Evolutionary conservation across 306 rosid species (phyloP), one percentile per base, ranked within the genome.

Genomic region (Canavalia ensiformis): DNA sequence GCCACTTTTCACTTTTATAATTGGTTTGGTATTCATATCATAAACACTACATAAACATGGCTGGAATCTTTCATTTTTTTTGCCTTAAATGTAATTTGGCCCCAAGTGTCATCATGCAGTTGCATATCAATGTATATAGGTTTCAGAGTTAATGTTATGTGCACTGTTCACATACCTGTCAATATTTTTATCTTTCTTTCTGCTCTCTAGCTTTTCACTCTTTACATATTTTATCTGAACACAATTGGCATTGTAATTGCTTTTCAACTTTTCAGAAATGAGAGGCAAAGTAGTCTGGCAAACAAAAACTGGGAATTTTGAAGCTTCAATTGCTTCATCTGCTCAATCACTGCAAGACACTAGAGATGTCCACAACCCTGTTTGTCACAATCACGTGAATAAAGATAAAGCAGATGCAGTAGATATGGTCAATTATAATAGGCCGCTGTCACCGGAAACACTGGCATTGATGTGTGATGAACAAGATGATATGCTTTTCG

Each of bases 391-490:
- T 77, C 63, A 7, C 30, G 39, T 72, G 74, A 81, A 76, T 55
- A 80, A 58, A 67, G 87, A 85, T 76, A 88, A 77, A 71, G 75
- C 86, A 52, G 81, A 77, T 82, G 88, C 81, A 80, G 80, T 72
- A 75, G 85, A 83, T 83, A 71, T 50, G 34, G 83, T 68, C 75
- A 76, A 75, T 74, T 69, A 72, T 71, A 78, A 81, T 58, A 72
- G 84, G 83, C 93, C 91, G 57, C 33, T 87, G 80, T 92, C 97
- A 45, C 97, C 97, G 6, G 92, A 86, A 81, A 90, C 97, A 12
- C 89, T 87, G 51, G 90, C 93, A 52, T 88, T 90, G 86, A 86
- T 89, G 97, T 92, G 97, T 86, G 89, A 92, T 81, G 97, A 92
- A 89, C 84, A 81, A 52, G 91, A 84, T 81, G 83, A 35, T 55